Evolutionary conservation across 176 grass and related monocot species (phyloP).

Genomic region (Pontederia paniculata): DNA sequence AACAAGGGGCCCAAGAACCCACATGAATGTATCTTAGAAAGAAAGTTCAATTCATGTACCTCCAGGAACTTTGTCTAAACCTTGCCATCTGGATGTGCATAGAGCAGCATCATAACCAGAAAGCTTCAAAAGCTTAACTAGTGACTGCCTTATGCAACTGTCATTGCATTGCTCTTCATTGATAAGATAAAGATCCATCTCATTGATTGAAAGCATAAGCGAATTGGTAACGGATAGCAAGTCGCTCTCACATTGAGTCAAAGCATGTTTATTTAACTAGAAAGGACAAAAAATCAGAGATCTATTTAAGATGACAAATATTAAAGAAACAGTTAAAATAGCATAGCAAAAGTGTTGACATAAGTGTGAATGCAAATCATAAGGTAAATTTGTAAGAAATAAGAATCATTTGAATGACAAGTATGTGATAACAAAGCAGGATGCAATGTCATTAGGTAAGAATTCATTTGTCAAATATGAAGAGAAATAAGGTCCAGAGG

Average conservation of each 20-base stretch:
- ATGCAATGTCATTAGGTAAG: no score
- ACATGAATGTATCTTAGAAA: not conserved
- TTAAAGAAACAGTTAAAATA: no score
- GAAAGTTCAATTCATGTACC: conserved; percentile 23
- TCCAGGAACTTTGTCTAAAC: conserved; percentile 72
- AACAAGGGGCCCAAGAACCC: not conserved
- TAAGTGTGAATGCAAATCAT: no score
- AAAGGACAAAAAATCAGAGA: conserved; percentile 11
- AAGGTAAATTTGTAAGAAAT: no score
- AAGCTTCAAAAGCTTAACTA: conserved; percentile 57
- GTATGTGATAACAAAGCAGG: no score
- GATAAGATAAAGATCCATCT: conserved; percentile 41
- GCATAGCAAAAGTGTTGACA: no score
- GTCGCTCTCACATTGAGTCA: conserved; percentile 43
- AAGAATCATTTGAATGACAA: no score
- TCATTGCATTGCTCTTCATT: conserved; percentile 48
- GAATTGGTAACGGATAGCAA: conserved; percentile 59
- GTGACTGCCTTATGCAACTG: conserved; percentile 56
- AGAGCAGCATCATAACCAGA: conserved; percentile 71
- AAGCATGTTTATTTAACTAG: conserved; percentile 56
- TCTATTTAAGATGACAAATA: not conserved
- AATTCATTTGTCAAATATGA: no score
- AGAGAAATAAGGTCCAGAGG: no score
- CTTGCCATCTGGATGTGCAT: conserved; percentile 74
- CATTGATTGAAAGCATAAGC: conserved; percentile 50